A percentile compares a stretch with the other conserved stretches of the same genome.
Evolutionary conservation across 805 yeast species (phyloP).

Genomic region (Komagataella kurtzmanii): DNA sequence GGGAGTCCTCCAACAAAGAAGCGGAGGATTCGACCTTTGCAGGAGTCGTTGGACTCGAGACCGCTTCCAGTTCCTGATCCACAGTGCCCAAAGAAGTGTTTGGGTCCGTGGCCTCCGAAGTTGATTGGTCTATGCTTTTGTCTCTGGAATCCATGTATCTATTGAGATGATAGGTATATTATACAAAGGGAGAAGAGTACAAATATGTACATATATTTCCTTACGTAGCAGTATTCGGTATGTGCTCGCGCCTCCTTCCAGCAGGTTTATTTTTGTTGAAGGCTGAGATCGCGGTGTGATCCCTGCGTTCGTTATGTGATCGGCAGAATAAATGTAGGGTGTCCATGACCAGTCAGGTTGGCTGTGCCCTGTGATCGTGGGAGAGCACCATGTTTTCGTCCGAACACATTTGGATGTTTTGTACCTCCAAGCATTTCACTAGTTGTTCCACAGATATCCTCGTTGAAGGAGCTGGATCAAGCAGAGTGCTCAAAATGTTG

Average conservation of each 20-base stretch:
- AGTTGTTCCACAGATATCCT: not conserved
- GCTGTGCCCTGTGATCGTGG: not conserved
- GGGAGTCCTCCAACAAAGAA: conserved; percentile 32
- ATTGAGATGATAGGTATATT: not conserved
- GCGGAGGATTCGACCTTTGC: conserved; percentile 10
- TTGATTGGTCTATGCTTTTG: not conserved
- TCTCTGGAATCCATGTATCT: not conserved
- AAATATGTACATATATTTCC: not conserved
- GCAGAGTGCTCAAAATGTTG: not conserved
- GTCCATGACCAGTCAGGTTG: not conserved
- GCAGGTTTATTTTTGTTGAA: not conserved
- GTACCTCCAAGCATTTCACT: not conserved
- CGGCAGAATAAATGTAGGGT: not conserved
- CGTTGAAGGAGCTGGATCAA: not conserved
- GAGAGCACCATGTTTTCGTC: not conserved
- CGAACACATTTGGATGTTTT: not conserved
- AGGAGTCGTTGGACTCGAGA: not conserved
- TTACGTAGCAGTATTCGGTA: not conserved
- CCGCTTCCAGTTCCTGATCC: not conserved
- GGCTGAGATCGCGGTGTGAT: not conserved
- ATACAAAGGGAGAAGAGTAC: not conserved
- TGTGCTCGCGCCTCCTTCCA: not conserved
- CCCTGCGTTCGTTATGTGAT: too few species aligned
- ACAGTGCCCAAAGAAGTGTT: not conserved
- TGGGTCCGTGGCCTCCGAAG: not conserved